Evolutionary conservation across 768 basidiomycete genomes (phyloP), one percentile per base, ranked within the genome.

Genomic region (Sutorius australiensis): DNA sequence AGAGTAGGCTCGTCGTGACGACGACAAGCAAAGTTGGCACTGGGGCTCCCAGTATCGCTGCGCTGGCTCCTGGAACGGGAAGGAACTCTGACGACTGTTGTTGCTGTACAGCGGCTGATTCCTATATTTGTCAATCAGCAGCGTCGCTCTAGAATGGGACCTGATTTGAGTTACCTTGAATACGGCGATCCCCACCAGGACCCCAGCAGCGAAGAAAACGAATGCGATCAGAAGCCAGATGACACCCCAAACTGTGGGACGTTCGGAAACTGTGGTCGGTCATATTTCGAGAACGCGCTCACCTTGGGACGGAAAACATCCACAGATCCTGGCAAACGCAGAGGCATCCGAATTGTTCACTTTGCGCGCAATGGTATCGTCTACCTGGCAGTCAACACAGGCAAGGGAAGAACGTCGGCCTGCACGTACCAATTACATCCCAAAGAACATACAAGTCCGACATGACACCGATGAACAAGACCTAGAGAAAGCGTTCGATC

Each of bases 331-430:
- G 3, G 93, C 89, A 61, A 93, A 95, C 9, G 84, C 83, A 4
- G 86, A 84, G 0, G 93, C 93, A 62, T 95, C 93, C 16, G 88
- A 90, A n/a, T 80, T 78, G 60, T 94, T 93, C 55, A 89, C 83
- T 67, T 92, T 92, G 42, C 90, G 77, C 3, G 84, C 80, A 46
- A 92, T 81, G 11, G 91, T 93, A 61, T 93, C 91, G 67, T 92
- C 92, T 87, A 61, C 14, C 17, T 30, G 30, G 19, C 9, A 2
- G 30, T 54, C 3, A 65, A 32, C 31, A 30, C 11, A 19, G 1
- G 17, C 21, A 5, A 17, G 3, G 47, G 44, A 19, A 19, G 6
- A 31, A 46, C 8, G 17, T 43, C 14, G 12, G 16, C 6, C 19
- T 33, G n/a, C 11, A 69, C 78, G 53, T 49, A 84, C 90, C 88